Evolutionary conservation across 768 basidiomycete species (phyloP), one percentile per base, ranked within the genome.

Genomic region (Mycena rebaudengoi): DNA sequence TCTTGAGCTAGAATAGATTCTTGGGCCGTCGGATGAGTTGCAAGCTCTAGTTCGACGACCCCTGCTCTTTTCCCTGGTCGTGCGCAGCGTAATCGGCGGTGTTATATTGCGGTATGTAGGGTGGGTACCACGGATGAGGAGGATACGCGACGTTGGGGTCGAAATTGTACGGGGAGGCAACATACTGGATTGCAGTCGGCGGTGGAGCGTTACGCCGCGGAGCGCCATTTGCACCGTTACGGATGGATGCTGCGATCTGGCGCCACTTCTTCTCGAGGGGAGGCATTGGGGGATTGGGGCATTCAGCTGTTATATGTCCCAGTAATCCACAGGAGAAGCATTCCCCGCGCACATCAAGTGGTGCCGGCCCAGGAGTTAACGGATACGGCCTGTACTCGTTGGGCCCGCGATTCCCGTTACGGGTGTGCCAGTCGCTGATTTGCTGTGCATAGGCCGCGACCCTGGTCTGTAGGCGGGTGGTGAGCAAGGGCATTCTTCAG

Each of bases 241-340:
- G 33, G n/a, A 60, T 60, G 12, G 28, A 39, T 5, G 14, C 33
- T 11, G 48, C 70, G 26, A 69, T 71, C 0, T 54, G 33, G 21
- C 69, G 30, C 70, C 70, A 73, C 35, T 45, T 53, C 4, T 21
- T 20, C 49, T 73, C 69, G 0, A 67, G 35, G 5, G 28, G 21
- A 1, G 69, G 70, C 20, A 71, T 53, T 2, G 32, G 4, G 3
- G 58, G 32, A 26, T 37, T 60, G 4, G 52, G 3, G 51, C 69
- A 70, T 3, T 30, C 49, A 4, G 21, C n/a, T 0, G 25, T n/a
- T 13, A 39, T 14, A 43, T 69, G 70, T 16, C 65, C 62, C 2
- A 43, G 5, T 4, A 68, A 46, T 0, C 71, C 71, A 44, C 73
- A 74, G 16, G 45, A 58, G 65, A 56, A 71, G 39, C 71, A 73